phyloP scores from a whole-genome alignment of 2,329 filamentous ascomycete genomes.

The Aspergillus sp. region DNA sequence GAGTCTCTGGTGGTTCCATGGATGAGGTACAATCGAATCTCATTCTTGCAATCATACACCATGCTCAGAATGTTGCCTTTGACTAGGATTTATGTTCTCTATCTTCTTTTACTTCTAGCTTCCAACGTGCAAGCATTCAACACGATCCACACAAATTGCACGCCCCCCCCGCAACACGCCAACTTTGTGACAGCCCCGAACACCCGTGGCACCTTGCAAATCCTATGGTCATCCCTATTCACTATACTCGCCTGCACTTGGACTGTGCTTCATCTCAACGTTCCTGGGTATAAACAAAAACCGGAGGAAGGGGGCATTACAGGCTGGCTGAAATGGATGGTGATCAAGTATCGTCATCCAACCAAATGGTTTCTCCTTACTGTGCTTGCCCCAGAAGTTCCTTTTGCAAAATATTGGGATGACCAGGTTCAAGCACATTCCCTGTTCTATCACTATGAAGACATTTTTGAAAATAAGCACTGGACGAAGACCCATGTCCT shows the following conservation, averaged over 20 bases:
- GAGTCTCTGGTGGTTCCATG: background rate
- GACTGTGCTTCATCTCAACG: background rate
- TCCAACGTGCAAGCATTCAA: background rate
- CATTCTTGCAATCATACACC: background rate
- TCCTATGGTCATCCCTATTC: background rate
- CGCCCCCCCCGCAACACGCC: background rate
- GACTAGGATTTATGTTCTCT: background rate
- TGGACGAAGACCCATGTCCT: no score
- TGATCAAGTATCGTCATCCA: background rate
- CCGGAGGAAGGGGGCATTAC: no score
- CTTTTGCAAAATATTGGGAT: no score
- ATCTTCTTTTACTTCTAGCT: constrained; percentile 3
- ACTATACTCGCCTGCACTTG: background rate
- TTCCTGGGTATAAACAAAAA: no score
- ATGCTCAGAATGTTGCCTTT: background rate
- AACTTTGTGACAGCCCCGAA: background rate
- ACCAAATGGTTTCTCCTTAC: no score
- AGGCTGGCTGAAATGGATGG: background rate
- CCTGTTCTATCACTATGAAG: no score
- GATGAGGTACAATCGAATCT: background rate
- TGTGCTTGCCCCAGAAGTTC: no score
- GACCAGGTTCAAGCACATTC: no score
- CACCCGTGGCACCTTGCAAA: background rate
- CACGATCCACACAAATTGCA: background rate
- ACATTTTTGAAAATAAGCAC: no score